Evolutionary conservation across 495 filamentous ascomycete species (phyloP).

Genomic region (Hypoxylon subgilvum): DNA sequence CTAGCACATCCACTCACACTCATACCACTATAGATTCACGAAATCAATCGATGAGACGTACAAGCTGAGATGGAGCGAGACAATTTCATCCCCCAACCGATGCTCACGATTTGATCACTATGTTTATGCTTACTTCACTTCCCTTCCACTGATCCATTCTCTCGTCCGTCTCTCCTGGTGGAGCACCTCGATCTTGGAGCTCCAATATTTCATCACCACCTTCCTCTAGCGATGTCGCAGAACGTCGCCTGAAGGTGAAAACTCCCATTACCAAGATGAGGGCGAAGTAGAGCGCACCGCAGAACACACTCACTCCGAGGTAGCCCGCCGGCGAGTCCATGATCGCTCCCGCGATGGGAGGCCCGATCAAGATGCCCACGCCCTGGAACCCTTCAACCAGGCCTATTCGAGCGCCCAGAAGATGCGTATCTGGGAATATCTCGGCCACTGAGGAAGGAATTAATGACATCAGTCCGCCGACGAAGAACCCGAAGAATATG

Average conservation of each 20-base stretch:
- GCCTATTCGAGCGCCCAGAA: slow-evolving; percentile 48
- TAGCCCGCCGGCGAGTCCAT: slow-evolving; percentile 7
- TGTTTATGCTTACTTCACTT: too few species aligned
- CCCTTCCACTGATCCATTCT: too few species aligned
- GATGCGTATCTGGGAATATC: slow-evolving; percentile 31
- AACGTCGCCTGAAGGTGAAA: slow-evolving; percentile 1
- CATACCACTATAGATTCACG: too few species aligned
- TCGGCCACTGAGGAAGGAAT: slow-evolving; percentile 39
- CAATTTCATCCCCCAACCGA: too few species aligned
- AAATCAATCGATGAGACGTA: too few species aligned
- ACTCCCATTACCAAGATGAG: slow-evolving; percentile 9
- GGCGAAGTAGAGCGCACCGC: slow-evolving; percentile 9
- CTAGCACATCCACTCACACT: too few species aligned
- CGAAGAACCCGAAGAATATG: slow-evolving; percentile 50
- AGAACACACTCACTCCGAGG: slow-evolving; percentile 16
- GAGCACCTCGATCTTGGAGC: too few species aligned
- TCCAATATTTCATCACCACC: background rate
- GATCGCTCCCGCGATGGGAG: slow-evolving; percentile 48
- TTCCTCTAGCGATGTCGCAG: background rate
- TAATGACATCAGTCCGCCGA: slow-evolving; percentile 48
- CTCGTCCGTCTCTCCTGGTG: too few species aligned
- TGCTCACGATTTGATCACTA: too few species aligned
- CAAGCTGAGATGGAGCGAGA: too few species aligned
- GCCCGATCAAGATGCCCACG: slow-evolving; percentile 45
- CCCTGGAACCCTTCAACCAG: slow-evolving; percentile 40